A percentile compares a stretch with the other conserved stretches of the same genome.
Conservation (phyloP, 768 basidiomycete species). For the Panellus pusillus region DNA sequence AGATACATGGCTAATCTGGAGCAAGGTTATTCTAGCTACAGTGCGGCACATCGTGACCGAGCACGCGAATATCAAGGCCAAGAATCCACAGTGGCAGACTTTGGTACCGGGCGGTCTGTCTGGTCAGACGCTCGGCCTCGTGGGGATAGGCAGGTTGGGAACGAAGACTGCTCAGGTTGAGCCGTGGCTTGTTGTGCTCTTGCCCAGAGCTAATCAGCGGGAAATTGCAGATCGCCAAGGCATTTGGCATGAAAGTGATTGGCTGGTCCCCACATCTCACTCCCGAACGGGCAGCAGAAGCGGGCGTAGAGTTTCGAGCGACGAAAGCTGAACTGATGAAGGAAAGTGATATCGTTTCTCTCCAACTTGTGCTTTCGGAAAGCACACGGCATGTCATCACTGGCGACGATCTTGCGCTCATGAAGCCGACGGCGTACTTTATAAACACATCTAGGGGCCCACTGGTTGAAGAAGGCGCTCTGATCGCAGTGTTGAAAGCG, state of each 20-base stretch:
- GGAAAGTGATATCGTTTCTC: slow-evolving; percentile 57
- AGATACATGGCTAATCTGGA: neutral
- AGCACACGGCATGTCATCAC: slow-evolving; percentile 50
- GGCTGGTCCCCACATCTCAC: slow-evolving; percentile 71
- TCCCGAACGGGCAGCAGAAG: slow-evolving; percentile 49
- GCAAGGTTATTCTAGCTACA: slow-evolving; percentile 44
- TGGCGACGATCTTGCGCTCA: slow-evolving; percentile 44
- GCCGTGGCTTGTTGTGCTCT: no score
- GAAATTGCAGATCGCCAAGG: slow-evolving; percentile 49
- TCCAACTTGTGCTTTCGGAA: slow-evolving; percentile 60
- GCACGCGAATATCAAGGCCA: slow-evolving; percentile 44
- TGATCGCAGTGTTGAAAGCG: slow-evolving; percentile 48
- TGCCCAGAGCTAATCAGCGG: no score
- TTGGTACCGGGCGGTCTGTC: slow-evolving; percentile 48
- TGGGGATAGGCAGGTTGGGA: slow-evolving; percentile 64
- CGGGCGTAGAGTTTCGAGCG: slow-evolving; percentile 48
- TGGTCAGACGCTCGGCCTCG: slow-evolving; percentile 57
- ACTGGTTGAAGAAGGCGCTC: slow-evolving; percentile 57
- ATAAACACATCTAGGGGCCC: slow-evolving; percentile 71
- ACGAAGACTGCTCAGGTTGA: slow-evolving; percentile 46
- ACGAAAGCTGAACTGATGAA: slow-evolving; percentile 55
- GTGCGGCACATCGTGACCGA: slow-evolving; percentile 51
- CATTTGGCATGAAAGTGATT: slow-evolving; percentile 58
- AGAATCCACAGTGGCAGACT: slow-evolving; percentile 55
- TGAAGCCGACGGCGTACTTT: slow-evolving; percentile 60